Evolutionary conservation across 2,329 filamentous ascomycete species (phyloP).

Genomic region (Aspergillus awamori): DNA sequence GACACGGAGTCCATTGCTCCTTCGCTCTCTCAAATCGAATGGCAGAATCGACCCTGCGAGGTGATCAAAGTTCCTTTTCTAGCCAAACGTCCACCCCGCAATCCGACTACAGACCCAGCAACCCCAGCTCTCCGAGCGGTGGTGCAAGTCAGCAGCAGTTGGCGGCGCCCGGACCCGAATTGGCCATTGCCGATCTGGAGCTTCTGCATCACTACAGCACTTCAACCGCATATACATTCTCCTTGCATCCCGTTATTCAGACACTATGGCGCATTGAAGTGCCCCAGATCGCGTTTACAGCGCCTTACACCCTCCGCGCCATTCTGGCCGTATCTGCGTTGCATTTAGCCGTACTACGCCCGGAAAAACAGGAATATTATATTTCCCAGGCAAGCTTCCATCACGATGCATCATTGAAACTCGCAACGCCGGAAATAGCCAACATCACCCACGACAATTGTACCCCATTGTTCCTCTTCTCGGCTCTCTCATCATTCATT

Average conservation of each 20-base stretch:
- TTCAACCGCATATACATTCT: constrained; percentile 54
- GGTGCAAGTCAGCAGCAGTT: neutral
- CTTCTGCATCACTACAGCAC: constrained; percentile 58
- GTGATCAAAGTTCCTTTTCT: neutral
- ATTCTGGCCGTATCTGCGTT: constrained; percentile 55
- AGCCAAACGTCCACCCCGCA: neutral
- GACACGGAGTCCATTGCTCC: constrained; percentile 27
- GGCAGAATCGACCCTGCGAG: neutral
- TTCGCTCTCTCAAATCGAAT: constrained; percentile 11
- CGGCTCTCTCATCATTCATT: constrained; percentile 42
- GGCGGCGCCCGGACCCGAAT: constrained; percentile 1
- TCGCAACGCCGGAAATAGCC: constrained; percentile 39
- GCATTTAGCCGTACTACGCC: constrained; percentile 50
- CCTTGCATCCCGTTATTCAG: constrained; percentile 45
- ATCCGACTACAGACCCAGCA: neutral
- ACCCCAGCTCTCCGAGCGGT: neutral
- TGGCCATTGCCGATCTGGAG: constrained; percentile 50
- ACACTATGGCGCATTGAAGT: constrained; percentile 53
- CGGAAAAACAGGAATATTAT: constrained; percentile 43
- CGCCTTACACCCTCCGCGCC: constrained; percentile 53
- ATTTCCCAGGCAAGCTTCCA: constrained; percentile 42
- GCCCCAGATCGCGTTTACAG: constrained; percentile 51
- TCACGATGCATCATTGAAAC: constrained; percentile 37
- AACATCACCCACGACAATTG: constrained; percentile 38
- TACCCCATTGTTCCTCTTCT: constrained; percentile 44